Percentiles rank a stretch among this genome's conserved stretches.
Conservation (phyloP, 495 filamentous ascomycete genomes). For the Tuber umbilicatum region DNA sequence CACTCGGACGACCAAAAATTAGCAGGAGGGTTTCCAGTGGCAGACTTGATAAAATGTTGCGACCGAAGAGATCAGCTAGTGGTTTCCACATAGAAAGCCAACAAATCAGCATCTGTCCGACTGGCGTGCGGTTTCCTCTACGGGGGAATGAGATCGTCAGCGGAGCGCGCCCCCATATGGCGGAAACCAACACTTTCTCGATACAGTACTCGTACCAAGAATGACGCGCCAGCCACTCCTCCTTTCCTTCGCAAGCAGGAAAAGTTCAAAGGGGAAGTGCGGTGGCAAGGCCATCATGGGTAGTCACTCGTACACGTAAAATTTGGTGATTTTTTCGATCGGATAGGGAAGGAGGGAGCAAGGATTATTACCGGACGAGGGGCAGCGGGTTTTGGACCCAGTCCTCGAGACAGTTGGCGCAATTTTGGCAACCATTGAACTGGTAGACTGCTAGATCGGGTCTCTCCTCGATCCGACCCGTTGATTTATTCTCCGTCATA, state of each 20-base stretch:
- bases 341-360: neutral
- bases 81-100: too few species aligned
- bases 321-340: neutral
- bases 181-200: neutral
- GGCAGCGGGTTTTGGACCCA: neutral
- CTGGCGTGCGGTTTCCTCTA: too few species aligned
- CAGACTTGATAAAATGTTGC: too few species aligned
- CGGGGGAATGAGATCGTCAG: neutral
- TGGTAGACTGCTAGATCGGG: neutral
- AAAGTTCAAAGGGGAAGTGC: neutral
- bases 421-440: neutral
- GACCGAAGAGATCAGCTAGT: too few species aligned
- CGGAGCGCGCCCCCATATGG: neutral
- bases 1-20: too few species aligned
- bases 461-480: neutral
- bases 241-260: neutral
- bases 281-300: neutral
- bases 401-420: neutral
- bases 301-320: neutral
- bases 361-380: neutral
- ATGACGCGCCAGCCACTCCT: neutral
- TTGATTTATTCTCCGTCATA: neutral
- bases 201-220: too few species aligned
- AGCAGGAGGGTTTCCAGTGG: too few species aligned
- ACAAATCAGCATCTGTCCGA: too few species aligned